Conservation (phyloP, 192 early-diverging fungal species). For the Coemansia sp. region DNA sequence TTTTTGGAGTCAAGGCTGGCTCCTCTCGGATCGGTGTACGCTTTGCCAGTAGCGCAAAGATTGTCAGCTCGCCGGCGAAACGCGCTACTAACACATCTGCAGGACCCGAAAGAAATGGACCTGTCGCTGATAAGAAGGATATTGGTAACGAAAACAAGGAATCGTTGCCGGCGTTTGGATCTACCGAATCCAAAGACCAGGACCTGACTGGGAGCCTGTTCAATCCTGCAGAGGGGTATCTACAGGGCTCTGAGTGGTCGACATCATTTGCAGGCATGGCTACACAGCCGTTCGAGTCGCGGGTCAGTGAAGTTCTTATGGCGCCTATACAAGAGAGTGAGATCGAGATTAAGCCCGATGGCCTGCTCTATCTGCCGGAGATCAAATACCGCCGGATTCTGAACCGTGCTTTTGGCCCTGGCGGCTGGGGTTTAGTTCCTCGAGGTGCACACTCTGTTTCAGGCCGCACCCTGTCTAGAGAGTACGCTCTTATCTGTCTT, state of each 20-base stretch:
- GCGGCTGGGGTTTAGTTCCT: slow-evolving; percentile 85
- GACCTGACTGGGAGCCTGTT: slow-evolving; percentile 38
- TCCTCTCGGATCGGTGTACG: background rate
- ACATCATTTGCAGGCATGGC: slow-evolving; percentile 74
- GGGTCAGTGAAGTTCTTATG: slow-evolving; percentile 71
- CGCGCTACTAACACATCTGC: background rate
- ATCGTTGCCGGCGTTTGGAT: slow-evolving; percentile 4
- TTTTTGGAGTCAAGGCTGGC: background rate
- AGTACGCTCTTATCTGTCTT: slow-evolving; percentile 85
- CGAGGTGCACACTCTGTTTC: slow-evolving; percentile 84
- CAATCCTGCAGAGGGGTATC: slow-evolving; percentile 44
- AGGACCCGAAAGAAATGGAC: background rate
- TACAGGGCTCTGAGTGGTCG: slow-evolving; percentile 60
- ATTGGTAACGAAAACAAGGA: background rate
- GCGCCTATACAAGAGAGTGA: slow-evolving; percentile 71
- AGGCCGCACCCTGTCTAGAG: slow-evolving; percentile 77
- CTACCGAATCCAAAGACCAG: slow-evolving; percentile 8
- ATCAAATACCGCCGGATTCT: slow-evolving; percentile 97
- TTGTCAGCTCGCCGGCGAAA: background rate
- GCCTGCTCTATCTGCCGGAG: slow-evolving; percentile 91
- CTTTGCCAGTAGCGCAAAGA: background rate
- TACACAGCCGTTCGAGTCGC: slow-evolving; percentile 68
- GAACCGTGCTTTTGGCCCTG: slow-evolving; percentile 93
- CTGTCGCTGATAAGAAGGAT: background rate
- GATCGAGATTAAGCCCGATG: slow-evolving; percentile 94